These are phyloP conservation scores for Lophium mytilinum DNA, from an alignment of 495 filamentous ascomycete genomes.

Conservation along the genomic window DNA sequence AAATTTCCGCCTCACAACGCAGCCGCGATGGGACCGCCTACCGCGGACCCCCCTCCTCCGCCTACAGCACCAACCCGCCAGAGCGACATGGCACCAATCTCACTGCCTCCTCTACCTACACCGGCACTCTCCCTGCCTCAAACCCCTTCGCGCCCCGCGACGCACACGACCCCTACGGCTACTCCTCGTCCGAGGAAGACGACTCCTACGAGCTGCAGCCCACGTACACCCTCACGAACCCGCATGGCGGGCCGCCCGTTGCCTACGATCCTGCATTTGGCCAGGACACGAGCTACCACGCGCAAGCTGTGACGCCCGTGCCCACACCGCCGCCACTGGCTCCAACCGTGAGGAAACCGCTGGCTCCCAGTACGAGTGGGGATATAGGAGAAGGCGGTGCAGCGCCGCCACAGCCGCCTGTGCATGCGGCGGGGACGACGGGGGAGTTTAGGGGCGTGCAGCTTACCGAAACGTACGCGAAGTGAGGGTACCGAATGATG, in stretches of 20 bases:
- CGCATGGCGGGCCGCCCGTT: not conserved
- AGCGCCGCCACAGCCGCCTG: not conserved
- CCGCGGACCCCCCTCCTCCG: not conserved
- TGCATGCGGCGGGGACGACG: not conserved
- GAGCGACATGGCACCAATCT: constrained; percentile 7
- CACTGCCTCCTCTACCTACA: constrained; percentile 12
- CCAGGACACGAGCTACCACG: not conserved
- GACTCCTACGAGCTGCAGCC: constrained; percentile 24
- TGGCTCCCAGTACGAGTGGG: not conserved
- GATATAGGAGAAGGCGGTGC: not conserved
- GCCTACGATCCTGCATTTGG: not conserved
- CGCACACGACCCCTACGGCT: constrained; percentile 14
- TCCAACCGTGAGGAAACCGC: not conserved
- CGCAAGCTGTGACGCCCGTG: not conserved
- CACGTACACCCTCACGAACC: constrained; percentile 19
- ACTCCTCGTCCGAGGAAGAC: constrained; percentile 28
- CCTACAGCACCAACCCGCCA: not conserved
- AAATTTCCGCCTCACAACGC: constrained; percentile 23
- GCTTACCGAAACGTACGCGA: not conserved
- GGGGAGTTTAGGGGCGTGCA: not conserved
- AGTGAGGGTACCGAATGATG: not conserved
- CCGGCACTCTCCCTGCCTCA: constrained; percentile 7
- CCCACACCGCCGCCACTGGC: not conserved
- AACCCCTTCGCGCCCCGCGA: constrained; percentile 10
- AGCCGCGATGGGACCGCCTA: constrained; percentile 5